phyloP scores from a whole-genome alignment of 495 filamentous ascomycete genomes.

The Aspergillus saccharolyticus region DNA sequence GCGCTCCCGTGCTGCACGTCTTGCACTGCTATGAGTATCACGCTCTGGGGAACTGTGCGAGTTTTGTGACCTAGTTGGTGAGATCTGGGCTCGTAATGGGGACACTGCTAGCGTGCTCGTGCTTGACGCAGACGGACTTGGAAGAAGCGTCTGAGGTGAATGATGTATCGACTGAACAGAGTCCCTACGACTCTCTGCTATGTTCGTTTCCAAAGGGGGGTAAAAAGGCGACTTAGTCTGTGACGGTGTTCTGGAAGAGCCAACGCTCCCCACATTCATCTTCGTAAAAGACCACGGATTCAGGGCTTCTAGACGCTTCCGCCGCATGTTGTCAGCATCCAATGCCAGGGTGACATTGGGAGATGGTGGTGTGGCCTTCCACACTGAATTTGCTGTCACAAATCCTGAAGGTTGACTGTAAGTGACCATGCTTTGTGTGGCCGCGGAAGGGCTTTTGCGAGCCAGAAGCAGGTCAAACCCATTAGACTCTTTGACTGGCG shows the following conservation, averaged over 20 bases:
- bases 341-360: not conserved
- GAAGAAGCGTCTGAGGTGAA: slow-evolving; percentile 1
- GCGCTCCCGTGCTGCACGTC: slow-evolving; percentile 21
- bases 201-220: not conserved
- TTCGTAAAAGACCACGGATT: slow-evolving; percentile 34
- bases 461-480: slow-evolving; percentile 27
- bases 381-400: not conserved
- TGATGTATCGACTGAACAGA: not conserved
- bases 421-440: not conserved
- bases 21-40: not conserved
- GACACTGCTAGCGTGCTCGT: not conserved
- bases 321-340: not conserved
- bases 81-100: not conserved
- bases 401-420: not conserved
- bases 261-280: slow-evolving; percentile 12
- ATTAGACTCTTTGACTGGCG: not conserved
- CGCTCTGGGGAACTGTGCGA: slow-evolving; percentile 1
- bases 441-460: slow-evolving; percentile 5
- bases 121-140: slow-evolving; percentile 8
- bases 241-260: not conserved
- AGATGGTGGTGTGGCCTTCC: not conserved
- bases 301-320: not conserved
- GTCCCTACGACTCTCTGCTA: not conserved
- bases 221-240: not conserved
- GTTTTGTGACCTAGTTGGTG: not conserved